Base-by-base conservation (phyloP, 2,329 filamentous ascomycete species). In the Endothia cerciana region DNA sequence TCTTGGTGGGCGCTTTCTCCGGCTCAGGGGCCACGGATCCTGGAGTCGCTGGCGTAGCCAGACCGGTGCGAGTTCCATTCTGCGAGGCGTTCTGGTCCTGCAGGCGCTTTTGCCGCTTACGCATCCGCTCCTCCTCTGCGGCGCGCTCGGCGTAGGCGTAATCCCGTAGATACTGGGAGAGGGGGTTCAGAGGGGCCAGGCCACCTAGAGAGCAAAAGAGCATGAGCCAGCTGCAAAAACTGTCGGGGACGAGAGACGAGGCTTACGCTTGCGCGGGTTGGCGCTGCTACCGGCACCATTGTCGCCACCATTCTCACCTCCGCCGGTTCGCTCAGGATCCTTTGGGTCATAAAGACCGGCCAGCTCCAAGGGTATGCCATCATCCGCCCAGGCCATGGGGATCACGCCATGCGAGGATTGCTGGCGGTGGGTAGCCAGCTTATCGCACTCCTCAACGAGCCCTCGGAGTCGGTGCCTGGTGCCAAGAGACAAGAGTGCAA, bases 401-500 rank as follows among this genome's bases (percentile, higher is more conserved):
- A 97, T 82, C 40, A 89, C 81, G 1, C 94, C 94, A 75, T 97
- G 91, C 1, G 93, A 92, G 25, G 90, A 91, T 67, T 85, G 88
- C 74, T 92, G 90, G 63, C 94, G 87, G 66, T 87, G 91, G 66
- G 84, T 83, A 3, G 92, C 87, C 56, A 97, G 79, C 11, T 84
- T 84, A 63, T 89, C 86, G 13, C 92, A 89, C 72, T 97, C 93
- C 73, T 94, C 91, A 3, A 97, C 74, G 38, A 97, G 78, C 15
- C 88, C 87, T 62, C 91, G 85, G 45, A 97, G 72, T 36, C 93
- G 86, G 71, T 96, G 91, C 74, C 94, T 92, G 11, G 92, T 89
- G 22, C 92, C 91, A 65, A 97, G 85, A 6, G 93, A 95, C 65
- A 97, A 76, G 19, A 97, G 82, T 33, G 92, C 91, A 55, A 97